These are phyloP conservation scores for Acacia confusa DNA, from an alignment of 306 rosid genomes.

Conservation along the genomic window DNA sequence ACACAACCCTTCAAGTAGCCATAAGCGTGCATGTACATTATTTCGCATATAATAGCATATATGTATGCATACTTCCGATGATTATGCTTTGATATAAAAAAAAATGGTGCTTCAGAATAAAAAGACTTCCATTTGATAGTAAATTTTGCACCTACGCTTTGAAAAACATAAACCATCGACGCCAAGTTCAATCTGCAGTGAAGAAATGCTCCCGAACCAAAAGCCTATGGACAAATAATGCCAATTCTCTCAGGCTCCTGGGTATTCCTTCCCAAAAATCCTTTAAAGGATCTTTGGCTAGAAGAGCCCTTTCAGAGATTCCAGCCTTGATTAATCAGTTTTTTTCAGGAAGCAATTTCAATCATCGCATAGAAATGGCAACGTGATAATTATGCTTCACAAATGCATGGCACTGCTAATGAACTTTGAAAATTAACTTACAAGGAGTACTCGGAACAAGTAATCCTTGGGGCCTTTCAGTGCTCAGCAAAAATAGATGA, in stretches of 20 bases:
- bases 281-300: constrained; percentile 28
- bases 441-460: background rate
- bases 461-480: too few relatives aligned
- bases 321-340: constrained; percentile 81
- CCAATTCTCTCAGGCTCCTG: constrained; percentile 87
- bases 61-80: background rate
- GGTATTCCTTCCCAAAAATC: constrained; percentile 68
- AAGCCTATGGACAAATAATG: constrained; percentile 74
- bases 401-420: background rate
- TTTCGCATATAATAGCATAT: background rate
- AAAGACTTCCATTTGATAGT: background rate
- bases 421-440: background rate
- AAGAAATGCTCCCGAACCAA: constrained; percentile 71
- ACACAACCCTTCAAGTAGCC: background rate
- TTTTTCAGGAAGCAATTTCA: constrained; percentile 43
- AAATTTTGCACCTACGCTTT: background rate
- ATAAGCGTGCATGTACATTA: background rate
- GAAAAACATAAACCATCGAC: constrained; percentile 1
- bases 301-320: constrained; percentile 67
- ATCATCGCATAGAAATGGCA: constrained; percentile 26
- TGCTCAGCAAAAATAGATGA: background rate
- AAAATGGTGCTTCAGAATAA: background rate
- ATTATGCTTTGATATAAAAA: background rate
- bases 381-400: constrained; percentile 5
- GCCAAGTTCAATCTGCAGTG: constrained; percentile 21